Evolutionary conservation across 2,329 filamentous ascomycete species (phyloP), one percentile per base, ranked within the genome.

Genomic region (Tothia fuscella): DNA sequence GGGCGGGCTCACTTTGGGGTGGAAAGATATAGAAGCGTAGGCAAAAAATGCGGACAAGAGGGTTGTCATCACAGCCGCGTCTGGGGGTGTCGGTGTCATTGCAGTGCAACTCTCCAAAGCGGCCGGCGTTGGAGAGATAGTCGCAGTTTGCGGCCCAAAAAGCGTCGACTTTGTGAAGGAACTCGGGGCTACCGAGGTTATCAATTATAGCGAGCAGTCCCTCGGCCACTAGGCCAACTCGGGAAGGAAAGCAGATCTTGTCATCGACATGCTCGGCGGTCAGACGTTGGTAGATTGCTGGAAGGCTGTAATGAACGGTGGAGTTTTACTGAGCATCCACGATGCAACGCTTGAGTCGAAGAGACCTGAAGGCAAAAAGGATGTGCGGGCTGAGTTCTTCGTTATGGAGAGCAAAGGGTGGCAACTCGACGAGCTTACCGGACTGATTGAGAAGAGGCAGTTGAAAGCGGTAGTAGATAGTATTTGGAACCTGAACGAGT

Each of bases 31-130:
- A 16, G 38, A 14, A 35, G 34, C 9, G 16, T 7, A 10, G 7
- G 21, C 9, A 9, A 20, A 21, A 12, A 41, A 41, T 38, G 46
- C 41, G 3, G 48, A 47, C 21, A 46, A 54, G 19, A 46, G 56
- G 2, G 54, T 67, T 14, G 51, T 67, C 10, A 47, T 67, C 41
- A 62, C 63, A 2, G 64, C 56, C 3, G 64, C 61, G 0, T 54
- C 54, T 0, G 63, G 63, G 6, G 58, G 57, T 5, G 63, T 66
- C 5, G 64, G 64, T 12, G 54, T 54, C 25, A 65, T 58, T 56
- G 55, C 59, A 2, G 56, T 66, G 12, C 61, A 64, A 50, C 51
- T 65, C 16, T 62, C 62, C 1, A 50, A 52, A 6, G 46, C 53
- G 12, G 55, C 56, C 0, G 62, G 62, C 2, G 60, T 56, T 2